A percentile compares a stretch with the other conserved stretches of the same genome.
These are phyloP conservation scores for Colletotrichum nymphaeae DNA, from an alignment of 2,329 filamentous ascomycete genomes.

Conservation along the genomic window DNA sequence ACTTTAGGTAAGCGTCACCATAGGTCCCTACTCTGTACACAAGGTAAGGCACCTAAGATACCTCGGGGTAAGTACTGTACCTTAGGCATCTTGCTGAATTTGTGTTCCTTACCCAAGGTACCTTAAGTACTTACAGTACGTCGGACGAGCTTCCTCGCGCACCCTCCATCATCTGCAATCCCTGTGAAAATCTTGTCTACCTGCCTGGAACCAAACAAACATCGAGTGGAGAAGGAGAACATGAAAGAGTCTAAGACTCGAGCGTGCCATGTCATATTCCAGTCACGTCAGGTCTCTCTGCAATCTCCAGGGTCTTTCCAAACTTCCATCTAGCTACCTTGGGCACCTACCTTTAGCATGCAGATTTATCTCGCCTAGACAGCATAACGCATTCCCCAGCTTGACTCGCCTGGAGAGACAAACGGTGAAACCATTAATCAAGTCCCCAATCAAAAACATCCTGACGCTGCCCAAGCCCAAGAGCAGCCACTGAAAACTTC, in stretches of 20 bases:
- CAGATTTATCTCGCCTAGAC: neutral
- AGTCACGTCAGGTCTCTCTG: neutral
- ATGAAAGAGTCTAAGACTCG: neutral
- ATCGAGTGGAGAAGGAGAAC: neutral
- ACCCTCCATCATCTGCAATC: slow-evolving; percentile 20
- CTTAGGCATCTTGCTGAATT: no score
- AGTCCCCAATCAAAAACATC: neutral
- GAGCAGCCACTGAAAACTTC: slow-evolving; percentile 8
- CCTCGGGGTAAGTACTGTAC: no score
- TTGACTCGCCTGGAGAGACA: neutral
- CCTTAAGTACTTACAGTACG: no score
- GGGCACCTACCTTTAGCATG: no score
- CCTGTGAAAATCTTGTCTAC: neutral
- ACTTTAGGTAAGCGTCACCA: slow-evolving; percentile 9
- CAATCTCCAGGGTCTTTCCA: neutral
- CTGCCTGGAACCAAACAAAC: neutral
- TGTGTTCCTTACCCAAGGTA: no score
- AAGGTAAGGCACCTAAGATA: no score
- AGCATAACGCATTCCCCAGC: neutral
- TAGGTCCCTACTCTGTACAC: no score
- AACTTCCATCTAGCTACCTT: neutral
- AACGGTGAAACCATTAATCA: slow-evolving; percentile 9
- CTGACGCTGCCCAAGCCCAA: neutral
- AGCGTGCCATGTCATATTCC: neutral
- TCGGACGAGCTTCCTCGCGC: neutral